Evolutionary conservation across 148 eudicot species (phyloP).

Genomic region (Polygonum maritimum): DNA sequence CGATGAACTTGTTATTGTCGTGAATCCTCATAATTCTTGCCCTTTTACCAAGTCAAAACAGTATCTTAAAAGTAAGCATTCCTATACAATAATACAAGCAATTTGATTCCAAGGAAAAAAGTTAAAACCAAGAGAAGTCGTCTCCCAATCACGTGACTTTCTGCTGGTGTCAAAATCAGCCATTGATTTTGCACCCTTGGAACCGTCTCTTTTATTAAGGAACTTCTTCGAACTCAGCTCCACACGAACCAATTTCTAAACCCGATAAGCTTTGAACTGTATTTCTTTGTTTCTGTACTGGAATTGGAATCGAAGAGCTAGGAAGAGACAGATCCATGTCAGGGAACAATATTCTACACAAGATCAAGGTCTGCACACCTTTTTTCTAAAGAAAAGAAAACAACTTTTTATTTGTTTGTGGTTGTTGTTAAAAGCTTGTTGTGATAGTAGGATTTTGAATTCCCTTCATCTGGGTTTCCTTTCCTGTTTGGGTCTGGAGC

Average conservation of each 20-base stretch:
- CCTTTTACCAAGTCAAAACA: constrained; percentile 4
- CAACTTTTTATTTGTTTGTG: background rate
- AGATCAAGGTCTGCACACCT: constrained; percentile 5
- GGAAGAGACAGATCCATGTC: background rate
- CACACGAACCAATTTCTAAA: constrained; percentile 1
- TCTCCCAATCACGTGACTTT: constrained; percentile 5
- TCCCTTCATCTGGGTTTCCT: background rate
- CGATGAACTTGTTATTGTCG: background rate
- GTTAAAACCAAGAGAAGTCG: background rate
- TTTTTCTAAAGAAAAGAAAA: background rate
- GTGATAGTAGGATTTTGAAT: background rate
- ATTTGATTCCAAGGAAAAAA: background rate
- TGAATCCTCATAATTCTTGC: background rate
- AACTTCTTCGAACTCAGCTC: background rate
- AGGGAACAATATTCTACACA: background rate
- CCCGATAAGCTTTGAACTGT: background rate
- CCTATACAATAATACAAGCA: background rate
- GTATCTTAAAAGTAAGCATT: constrained; percentile 5
- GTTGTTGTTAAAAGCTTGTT: background rate
- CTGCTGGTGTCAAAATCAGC: constrained; percentile 4
- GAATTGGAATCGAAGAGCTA: background rate
- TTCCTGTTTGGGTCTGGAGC: background rate
- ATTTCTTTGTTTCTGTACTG: background rate
- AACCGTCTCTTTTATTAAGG: background rate
- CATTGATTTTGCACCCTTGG: background rate